A percentile compares a stretch with the other conserved stretches of the same genome.
Conservation (phyloP, 2,329 filamentous ascomycete species). For the Pyrenochaeta sp. region DNA sequence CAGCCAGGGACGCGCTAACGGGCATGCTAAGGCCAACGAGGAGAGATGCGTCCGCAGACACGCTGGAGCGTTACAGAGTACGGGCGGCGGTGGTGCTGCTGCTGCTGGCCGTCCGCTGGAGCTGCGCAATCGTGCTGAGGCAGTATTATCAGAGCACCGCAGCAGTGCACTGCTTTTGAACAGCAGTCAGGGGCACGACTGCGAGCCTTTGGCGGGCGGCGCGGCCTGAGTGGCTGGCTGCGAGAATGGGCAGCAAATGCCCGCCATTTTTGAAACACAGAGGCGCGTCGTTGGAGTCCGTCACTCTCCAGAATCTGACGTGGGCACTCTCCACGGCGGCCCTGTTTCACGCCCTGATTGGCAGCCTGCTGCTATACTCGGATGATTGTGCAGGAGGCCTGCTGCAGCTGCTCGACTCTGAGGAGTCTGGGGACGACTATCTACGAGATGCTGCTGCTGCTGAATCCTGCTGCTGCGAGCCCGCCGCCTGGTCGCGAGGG, state of each 20-base stretch:
- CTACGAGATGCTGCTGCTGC: too few relatives aligned
- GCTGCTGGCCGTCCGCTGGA: not conserved
- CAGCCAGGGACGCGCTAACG: constrained; percentile 18
- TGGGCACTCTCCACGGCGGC: constrained; percentile 26
- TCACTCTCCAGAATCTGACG: constrained; percentile 37
- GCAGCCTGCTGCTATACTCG: constrained; percentile 19
- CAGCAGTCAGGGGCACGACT: constrained; percentile 19
- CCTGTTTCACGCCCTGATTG: constrained; percentile 15
- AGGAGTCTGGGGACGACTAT: too few relatives aligned
- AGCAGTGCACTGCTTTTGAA: constrained; percentile 19
- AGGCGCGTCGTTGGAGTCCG: constrained; percentile 35
- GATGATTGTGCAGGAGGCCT: constrained; percentile 19
- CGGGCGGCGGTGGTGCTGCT: constrained; percentile 12
- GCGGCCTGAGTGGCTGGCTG: constrained; percentile 31
- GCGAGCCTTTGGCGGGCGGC: constrained; percentile 6
- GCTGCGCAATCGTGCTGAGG: not conserved
- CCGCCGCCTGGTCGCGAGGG: too few relatives aligned
- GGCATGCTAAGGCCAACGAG: too few relatives aligned
- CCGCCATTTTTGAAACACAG: constrained; percentile 37
- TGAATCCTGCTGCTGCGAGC: too few relatives aligned
- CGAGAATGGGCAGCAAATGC: constrained; percentile 16
- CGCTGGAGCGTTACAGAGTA: constrained; percentile 25
- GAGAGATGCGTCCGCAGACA: constrained; percentile 13
- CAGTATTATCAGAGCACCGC: constrained; percentile 6
- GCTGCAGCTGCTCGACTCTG: constrained; percentile 2